phyloP scores from a whole-genome alignment of 306 rosid species.

The Senna siamea region DNA sequence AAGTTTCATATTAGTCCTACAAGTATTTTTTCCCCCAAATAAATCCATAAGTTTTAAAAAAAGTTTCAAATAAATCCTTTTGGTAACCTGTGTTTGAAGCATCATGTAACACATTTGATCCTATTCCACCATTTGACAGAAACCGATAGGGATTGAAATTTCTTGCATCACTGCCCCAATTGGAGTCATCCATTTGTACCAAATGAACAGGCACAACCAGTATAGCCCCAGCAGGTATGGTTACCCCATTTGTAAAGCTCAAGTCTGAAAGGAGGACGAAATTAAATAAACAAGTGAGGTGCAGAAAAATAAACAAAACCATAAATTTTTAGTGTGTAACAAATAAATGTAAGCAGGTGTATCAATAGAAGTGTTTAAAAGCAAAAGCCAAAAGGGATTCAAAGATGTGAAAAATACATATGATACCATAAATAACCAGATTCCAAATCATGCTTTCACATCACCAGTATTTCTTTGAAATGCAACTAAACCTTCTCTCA shows the following conservation, averaged over 20 bases:
- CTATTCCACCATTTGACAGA: conserved; percentile 49
- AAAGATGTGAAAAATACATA: conserved; percentile 5
- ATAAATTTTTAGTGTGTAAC: not conserved
- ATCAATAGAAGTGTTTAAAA: not conserved
- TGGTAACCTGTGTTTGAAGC: conserved; percentile 41
- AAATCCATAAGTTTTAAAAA: no score
- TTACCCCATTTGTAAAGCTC: conserved; percentile 60
- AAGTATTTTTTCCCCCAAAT: no score
- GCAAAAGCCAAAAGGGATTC: conserved; percentile 19
- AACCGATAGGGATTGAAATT: conserved; percentile 79
- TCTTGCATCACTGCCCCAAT: conserved; percentile 75
- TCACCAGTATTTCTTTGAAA: conserved; percentile 10
- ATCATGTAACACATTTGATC: conserved; percentile 43
- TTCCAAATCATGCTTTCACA: conserved; percentile 5
- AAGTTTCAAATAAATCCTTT: no score
- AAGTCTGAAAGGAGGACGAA: conserved; percentile 52
- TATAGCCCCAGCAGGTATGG: conserved; percentile 72
- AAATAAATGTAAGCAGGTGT: not conserved
- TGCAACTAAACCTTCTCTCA: conserved; percentile 18
- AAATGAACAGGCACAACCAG: conserved; percentile 73
- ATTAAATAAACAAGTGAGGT: conserved; percentile 32
- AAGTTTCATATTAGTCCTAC: no score
- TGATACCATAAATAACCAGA: not conserved
- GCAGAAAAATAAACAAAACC: conserved; percentile 3
- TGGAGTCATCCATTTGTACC: conserved; percentile 68